A percentile compares a stretch with the other conserved stretches of the same genome.
phyloP scores from a whole-genome alignment of 2,329 filamentous ascomycete species.

The Hypocreales sp. region DNA sequence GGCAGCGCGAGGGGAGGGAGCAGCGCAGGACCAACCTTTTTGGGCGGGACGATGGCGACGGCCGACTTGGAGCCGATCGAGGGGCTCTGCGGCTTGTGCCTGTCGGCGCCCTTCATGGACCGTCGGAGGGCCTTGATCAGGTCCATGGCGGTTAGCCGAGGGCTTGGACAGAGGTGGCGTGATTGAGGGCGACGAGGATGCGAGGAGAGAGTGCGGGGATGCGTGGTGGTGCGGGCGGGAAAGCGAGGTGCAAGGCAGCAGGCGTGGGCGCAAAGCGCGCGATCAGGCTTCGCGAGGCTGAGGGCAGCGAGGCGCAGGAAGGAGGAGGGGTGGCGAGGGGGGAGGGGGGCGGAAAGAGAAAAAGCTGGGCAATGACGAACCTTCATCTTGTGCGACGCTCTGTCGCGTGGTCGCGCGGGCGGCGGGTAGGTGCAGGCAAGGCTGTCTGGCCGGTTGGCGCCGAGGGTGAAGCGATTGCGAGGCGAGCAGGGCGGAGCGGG shows the following conservation, averaged over 20 bases:
- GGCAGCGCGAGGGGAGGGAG: constrained; percentile 1
- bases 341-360: constrained; percentile 3
- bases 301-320: constrained; percentile 1
- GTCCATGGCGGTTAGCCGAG: constrained; percentile 26
- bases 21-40: constrained; percentile 53
- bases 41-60: constrained; percentile 77
- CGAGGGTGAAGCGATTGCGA: no score
- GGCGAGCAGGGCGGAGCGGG: no score
- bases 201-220: background rate
- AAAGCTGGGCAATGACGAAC: constrained; percentile 12
- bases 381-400: constrained; percentile 19
- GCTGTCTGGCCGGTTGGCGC: background rate
- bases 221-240: no score
- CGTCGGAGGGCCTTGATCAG: constrained; percentile 57
- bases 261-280: background rate
- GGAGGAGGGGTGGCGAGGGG: constrained; percentile 5
- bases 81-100: constrained; percentile 54
- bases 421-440: background rate
- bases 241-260: no score
- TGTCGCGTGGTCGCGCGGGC: background rate
- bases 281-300: no score
- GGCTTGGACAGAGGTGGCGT: background rate
- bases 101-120: constrained; percentile 85
- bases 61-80: constrained; percentile 74
- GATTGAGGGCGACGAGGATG: background rate